Evolutionary conservation across 192 early-diverging fungal species (phyloP), one percentile per base, ranked within the genome.

Genomic region (Linnemannia elongata): DNA sequence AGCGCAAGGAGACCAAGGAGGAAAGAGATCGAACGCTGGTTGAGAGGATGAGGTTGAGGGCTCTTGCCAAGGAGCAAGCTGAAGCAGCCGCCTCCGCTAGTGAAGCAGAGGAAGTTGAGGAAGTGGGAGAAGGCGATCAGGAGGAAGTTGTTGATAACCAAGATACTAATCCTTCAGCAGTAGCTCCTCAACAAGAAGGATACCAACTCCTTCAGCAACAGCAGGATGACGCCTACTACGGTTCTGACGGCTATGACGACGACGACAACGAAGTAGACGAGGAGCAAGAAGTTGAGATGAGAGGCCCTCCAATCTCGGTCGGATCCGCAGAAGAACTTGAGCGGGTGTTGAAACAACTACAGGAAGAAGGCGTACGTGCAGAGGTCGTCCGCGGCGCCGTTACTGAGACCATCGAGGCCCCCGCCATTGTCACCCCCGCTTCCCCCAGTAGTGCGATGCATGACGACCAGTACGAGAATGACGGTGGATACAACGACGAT

Each of bases 341-440:
- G 5, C 54, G 30, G 12, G 60, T 73, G 27, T 33, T 80, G 20
- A 41, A 68, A 8, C 39, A 66, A 22, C 57, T 74, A 8, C 71
- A 74, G 77, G 60, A 42, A 9, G 69, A 81, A 27, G 80, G 74
- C 1, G 47, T 82, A 8, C 52, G 74, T 20, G 80, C 80, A 6
- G 74, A 72, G 36, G 80, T 82, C 30, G 80, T 72, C 33, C 66
- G 77, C 10, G 68, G 77, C 15, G 39, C 69, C 13, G 49, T 52
- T 10, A 79, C 77, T 10, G n/a, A 52, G 9, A 54, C 45, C 49
- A 69, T 72, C 5, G 77, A 79, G 30, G 60, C 66, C 35, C 27
- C 57, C 0, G 41, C 22, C 3, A 39, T 39, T 4, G 38, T 3
- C 38, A 39, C 38, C 39, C 55, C 55, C 5, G 52, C 17, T 54